These are phyloP conservation scores for Fomitiporia mediterranea DNA, from an alignment of 1,284 basidiomycete genomes.

Conservation along the genomic window DNA sequence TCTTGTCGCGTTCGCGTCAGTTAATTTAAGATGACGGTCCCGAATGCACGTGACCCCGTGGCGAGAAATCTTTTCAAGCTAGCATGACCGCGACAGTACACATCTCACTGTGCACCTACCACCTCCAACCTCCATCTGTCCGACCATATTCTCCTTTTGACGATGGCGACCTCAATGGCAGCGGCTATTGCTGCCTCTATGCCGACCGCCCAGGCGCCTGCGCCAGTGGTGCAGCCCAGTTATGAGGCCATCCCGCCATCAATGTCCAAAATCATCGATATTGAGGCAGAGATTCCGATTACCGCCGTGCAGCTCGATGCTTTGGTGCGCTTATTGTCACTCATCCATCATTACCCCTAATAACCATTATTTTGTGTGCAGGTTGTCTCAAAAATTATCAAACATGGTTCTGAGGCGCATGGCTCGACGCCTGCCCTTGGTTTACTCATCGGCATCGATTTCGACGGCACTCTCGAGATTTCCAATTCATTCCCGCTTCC, in stretches of 20 bases:
- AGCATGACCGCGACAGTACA: no score
- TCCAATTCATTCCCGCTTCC: conserved; percentile 92
- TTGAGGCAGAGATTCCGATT: conserved; percentile 82
- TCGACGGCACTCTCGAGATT: conserved; percentile 87
- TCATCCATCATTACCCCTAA: neutral
- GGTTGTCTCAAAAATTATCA: conserved; percentile 92
- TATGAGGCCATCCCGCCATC: conserved; percentile 83
- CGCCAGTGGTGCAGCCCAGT: conserved; percentile 55
- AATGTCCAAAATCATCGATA: conserved; percentile 87
- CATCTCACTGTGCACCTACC: no score
- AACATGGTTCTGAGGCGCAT: conserved; percentile 69
- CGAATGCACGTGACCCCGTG: neutral
- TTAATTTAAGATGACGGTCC: no score
- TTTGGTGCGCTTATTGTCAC: conserved; percentile 60
- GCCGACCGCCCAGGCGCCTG: conserved; percentile 57
- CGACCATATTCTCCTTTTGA: no score
- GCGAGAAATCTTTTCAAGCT: conserved; percentile 1
- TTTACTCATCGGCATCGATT: conserved; percentile 85
- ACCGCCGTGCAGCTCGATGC: conserved; percentile 79
- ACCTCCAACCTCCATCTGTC: no score
- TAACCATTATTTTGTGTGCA: conserved; percentile 30
- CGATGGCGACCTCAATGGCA: conserved; percentile 77
- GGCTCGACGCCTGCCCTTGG: conserved; percentile 70
- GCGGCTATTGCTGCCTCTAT: conserved; percentile 79
- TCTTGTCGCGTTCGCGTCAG: no score